phyloP scores from a whole-genome alignment of 257 asterid species.

The Nicotiana noctiflora region DNA sequence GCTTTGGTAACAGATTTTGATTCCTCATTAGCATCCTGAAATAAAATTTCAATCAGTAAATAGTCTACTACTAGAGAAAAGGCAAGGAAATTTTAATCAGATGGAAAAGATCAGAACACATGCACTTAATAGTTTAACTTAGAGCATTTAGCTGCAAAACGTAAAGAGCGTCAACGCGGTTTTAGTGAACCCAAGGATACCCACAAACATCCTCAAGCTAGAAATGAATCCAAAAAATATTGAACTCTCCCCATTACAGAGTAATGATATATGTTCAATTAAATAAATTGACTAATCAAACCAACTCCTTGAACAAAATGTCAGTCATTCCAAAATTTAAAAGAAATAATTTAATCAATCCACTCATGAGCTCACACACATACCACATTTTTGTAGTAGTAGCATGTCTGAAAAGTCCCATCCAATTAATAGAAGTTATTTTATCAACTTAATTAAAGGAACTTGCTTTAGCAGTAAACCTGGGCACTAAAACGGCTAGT shows the following conservation, averaged over 20 bases:
- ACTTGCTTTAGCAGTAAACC: background rate
- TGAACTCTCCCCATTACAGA: background rate
- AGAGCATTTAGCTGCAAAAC: background rate
- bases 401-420: background rate
- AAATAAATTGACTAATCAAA: background rate
- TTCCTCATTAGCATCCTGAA: slow-evolving; percentile 83
- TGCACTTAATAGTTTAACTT: background rate
- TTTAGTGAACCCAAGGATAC: background rate
- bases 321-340: background rate
- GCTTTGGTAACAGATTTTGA: slow-evolving; percentile 82
- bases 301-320: background rate
- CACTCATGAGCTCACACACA: background rate
- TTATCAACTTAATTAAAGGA: background rate
- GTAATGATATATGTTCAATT: background rate
- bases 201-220: background rate
- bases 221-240: background rate
- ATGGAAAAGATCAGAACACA: background rate
- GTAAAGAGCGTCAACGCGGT: no score
- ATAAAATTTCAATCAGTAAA: background rate
- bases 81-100: background rate
- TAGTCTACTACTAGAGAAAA: background rate
- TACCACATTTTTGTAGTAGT: background rate
- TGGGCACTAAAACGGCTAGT: background rate
- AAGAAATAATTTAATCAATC: background rate
- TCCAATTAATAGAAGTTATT: background rate